Base-by-base conservation (phyloP, 176 grass and related monocot genomes). In the Oryza coarctata region DNA sequence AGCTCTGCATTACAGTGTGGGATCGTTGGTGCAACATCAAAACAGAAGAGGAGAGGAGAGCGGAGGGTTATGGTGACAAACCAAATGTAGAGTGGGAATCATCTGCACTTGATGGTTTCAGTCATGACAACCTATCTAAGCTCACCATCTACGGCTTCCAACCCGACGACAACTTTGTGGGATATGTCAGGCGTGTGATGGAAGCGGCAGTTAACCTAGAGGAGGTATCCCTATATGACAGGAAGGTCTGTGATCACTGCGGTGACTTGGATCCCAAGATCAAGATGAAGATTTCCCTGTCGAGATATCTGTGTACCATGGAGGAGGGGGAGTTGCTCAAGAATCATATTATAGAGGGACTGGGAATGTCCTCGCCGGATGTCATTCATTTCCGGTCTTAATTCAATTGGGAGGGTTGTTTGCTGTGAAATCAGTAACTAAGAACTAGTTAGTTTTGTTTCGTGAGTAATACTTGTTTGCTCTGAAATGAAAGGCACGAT, bases 1-100 rank as follows among this genome's bases (percentile, higher is more conserved):
- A 67, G 26, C 65, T 67, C 9, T 15, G 65, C 31, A 35, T 67
- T 33, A 67, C 28, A 9, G 26, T 67, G 3, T 2, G 15, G 3
- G 30, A 20, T 31, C 13, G 17, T 40, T 40, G 39, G 44, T 74
- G 71, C 18, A 1, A 55, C 30, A 74, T 74, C 14, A 10, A 33
- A 30, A 74, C 9, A 12, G 0, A 74, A 43, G 50, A 74, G 5
- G 71, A 74, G 5, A 30, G 45, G 31, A 74, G 27, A 47, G 0
- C 33, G 12, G 11, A 52, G 30, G 71, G 71, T 52, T 74, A 74
- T 30, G 20, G 44, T 33, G 71, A 74, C 28, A 74, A 74, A 74
- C 18, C 45, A n/a, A 55, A 74, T 5, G 9, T 52, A 0, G 45
- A 74, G 44, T 74, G 71, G 71, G 44, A 74, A 55, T 29, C 71